Base-by-base conservation (phyloP, 306 rosid genomes). In the Trifolium fragiferum region DNA sequence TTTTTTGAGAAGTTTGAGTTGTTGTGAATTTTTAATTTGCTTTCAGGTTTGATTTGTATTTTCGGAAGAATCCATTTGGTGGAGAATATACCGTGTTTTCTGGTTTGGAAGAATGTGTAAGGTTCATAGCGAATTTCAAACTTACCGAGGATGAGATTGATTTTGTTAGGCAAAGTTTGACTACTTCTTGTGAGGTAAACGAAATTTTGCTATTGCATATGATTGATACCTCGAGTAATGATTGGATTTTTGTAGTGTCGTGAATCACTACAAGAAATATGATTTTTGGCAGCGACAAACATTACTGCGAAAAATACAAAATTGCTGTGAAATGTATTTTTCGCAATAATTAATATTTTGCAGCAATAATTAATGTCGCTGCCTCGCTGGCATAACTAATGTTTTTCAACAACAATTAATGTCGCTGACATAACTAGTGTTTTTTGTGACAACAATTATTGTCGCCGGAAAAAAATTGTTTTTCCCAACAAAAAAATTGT, bases 21-120 rank as follows among this genome's bases (percentile, higher is more conserved):
- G 65, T 59, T 35, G 40, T 35, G 66, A 30, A 60, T 60, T 64
- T 50, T 33, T 78, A 18, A 18, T 79, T 84, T 70, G 5, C 80
- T 84, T 70, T 74, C 97, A 95, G 99, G 88, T 95, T 95, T 55
- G 99, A 95, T 87, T 85, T 95, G 81, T 95, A 90, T 85, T 95
- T 90, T 80, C 96, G 99, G 80, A 95, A 75, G 90, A 95, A 87
- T 83, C 99, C 99, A 10, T 95, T 95, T 73, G 97, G 99, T 51
- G 99, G 99, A 57, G 99, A 95, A 84, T 95, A 86, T 84, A 95
- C 99, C 6, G 80, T 95, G 51, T 95, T 92, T 18, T 96, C 99
- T 72, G 99, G 99, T 60, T 86, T 95, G 81, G 99, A 95, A 35
- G 99, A 95, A 75, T 92, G 98, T 86, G 87, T 87, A 79, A 89